Base-by-base conservation (phyloP, 2,329 filamentous ascomycete species). In the Penicillium sclerotigenum region DNA sequence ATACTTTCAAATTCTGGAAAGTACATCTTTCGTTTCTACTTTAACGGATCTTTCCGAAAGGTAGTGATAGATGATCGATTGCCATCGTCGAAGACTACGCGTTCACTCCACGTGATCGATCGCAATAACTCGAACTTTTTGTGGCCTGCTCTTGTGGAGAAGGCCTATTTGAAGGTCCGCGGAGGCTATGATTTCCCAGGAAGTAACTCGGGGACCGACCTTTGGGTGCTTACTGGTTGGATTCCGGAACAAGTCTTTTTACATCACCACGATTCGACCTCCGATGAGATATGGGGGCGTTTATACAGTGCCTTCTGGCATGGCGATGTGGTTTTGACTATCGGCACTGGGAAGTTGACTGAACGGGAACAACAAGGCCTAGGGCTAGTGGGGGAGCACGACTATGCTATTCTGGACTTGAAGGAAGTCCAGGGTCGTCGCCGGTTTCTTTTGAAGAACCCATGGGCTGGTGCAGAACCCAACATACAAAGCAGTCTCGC, bases 151-250 rank as follows among this genome's bases (percentile, higher is more conserved):
- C 80, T 99, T 5, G 78, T 97, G 16, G 94, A 99, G 71, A 99
- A 99, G 70, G 94, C 94, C 0, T 99, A 99, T 65, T 79, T 99
- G 1, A 99, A 97, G 77, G 85, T 97, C 11, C 85, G 93, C 54
- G 94, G 94, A 28, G 94, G 94, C 33, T 99, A 99, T 71, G 92
- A 99, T 68, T 99, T 99, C 63, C 93, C 94, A 0, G 94, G 94
- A 8, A 97, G 94, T 68, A 97, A 97, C 71, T 97, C 93, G 0
- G 92, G 91, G 11, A 97, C 93, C 2, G 94, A 99, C 73, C 77
- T 99, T 4, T 96, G 90, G 85, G 88, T 95, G 1, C 75, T 99
- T 52, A 96, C 89, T 0, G 93, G 94, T 29, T 99, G 94, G 94
- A 91, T 99, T 47, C 94, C 94, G 0, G 92, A 99, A 74, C 94